A percentile compares a stretch with the other conserved stretches of the same genome.
These are phyloP conservation scores for Prunus dulcis DNA, from an alignment of 306 rosid genomes.

Conservation along the genomic window DNA sequence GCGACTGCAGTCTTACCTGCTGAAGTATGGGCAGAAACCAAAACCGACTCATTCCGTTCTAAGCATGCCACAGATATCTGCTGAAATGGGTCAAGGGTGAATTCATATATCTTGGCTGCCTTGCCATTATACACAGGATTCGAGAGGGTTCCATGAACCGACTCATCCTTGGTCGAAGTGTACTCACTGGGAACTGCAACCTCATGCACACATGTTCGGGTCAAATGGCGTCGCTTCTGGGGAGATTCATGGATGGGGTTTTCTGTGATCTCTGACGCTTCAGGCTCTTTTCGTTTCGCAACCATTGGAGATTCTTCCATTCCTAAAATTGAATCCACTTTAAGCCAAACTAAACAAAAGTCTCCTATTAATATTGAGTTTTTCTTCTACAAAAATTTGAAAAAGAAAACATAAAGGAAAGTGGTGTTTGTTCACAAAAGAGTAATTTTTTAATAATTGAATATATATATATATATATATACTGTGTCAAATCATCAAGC, in stretches of 20 bases:
- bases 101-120: slow-evolving; percentile 63
- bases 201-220: slow-evolving; percentile 85
- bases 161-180: slow-evolving; percentile 49
- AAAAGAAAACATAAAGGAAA: background rate
- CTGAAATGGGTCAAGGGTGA: slow-evolving; percentile 91
- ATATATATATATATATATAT: background rate
- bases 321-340: background rate
- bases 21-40: slow-evolving; percentile 96
- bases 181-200: slow-evolving; percentile 82
- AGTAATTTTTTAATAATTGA: background rate
- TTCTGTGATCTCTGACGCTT: slow-evolving; percentile 17
- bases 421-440: background rate
- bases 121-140: slow-evolving; percentile 59
- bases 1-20: slow-evolving; percentile 98
- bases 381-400: background rate
- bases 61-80: slow-evolving; percentile 78
- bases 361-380: background rate
- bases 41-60: slow-evolving; percentile 81
- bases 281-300: slow-evolving; percentile 50
- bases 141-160: slow-evolving; percentile 68
- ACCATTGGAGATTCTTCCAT: slow-evolving; percentile 56
- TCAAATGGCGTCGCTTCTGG: slow-evolving; percentile 32
- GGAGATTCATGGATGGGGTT: slow-evolving; percentile 12
- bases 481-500: background rate
- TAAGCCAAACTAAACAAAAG: background rate